Evolutionary conservation across 1,284 basidiomycete genomes (phyloP), one percentile per base, ranked within the genome.

Genomic region (Boletus semigastroideus): DNA sequence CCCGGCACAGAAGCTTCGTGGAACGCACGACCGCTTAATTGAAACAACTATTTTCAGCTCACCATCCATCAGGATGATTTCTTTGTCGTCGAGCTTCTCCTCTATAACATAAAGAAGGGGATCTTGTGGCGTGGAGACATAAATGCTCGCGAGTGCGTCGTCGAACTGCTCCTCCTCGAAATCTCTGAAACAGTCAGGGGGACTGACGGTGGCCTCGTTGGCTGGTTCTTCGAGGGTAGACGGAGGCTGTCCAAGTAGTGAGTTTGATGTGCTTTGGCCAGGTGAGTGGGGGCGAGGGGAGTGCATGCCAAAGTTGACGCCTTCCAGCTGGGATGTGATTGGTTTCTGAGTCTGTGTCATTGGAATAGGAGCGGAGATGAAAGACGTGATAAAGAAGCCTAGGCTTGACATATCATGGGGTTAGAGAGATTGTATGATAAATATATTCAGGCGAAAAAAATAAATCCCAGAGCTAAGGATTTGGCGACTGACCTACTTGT

Each of bases 21-120:
- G 46, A 51, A 46, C 38, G 20, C 53, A 58, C 36, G 51, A 42
- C 51, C 37, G 17, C n/a, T 51, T 48, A 45, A 58, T 46, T 45
- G 40, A 51, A 48, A 42, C 22, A 17, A 39, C 25, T 52, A 52
- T 63, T 59, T 46, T 56, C 48, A 14, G 46, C 64, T 52, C 55
- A 82, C 83, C 76, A 42, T 80, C 74, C 78, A 84, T 82, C 30
- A 82, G 62, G 53, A 78, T 60, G 33, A 71, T 66, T 27, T 75
- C 73, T 47, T 77, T 77, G 31, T 79, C 78, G 47, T 82, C 78
- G 11, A 86, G 56, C 49, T 67, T 74, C 54, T 86, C 85, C 33
- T 76, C 71, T 56, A 83, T 61, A 27, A 87, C 78, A 43, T 75
- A 61, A 17, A 42, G 47, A 39, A 67, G 41, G 20, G 64, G 59